A percentile compares a stretch with the other conserved stretches of the same genome.
These are phyloP conservation scores for Daedalea quercina DNA, from an alignment of 768 basidiomycete genomes.

Conservation along the genomic window DNA sequence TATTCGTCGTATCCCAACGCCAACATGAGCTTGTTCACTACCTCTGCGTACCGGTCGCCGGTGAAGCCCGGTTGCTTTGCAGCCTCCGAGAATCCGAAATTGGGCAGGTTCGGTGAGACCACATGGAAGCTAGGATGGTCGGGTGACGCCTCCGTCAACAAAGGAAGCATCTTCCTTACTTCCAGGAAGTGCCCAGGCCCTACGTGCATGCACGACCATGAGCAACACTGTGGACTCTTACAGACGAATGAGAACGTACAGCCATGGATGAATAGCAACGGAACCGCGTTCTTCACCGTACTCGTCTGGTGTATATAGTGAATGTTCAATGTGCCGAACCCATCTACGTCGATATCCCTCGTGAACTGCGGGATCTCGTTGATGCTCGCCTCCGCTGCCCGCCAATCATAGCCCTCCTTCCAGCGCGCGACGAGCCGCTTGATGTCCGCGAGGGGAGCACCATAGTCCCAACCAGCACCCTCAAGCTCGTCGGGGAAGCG, in stretches of 20 bases:
- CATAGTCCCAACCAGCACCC: slow-evolving; percentile 44
- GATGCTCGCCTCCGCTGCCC: slow-evolving; percentile 22
- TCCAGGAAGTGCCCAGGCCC: slow-evolving; percentile 23
- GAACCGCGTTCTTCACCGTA: slow-evolving; percentile 18
- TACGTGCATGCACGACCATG: slow-evolving; percentile 5
- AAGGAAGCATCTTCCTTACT: slow-evolving; percentile 19
- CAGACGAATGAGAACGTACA: slow-evolving; percentile 21
- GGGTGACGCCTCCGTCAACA: slow-evolving; percentile 15
- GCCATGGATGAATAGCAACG: slow-evolving; percentile 26
- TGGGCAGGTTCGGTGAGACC: slow-evolving; percentile 21
- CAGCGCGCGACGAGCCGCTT: slow-evolving; percentile 21
- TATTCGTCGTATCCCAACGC: slow-evolving; percentile 21
- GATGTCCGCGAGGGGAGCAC: slow-evolving; percentile 26
- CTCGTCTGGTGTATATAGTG: slow-evolving; percentile 31
- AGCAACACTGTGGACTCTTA: not conserved
- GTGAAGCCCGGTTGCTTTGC: slow-evolving; percentile 21
- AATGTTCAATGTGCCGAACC: slow-evolving; percentile 25
- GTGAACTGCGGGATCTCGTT: slow-evolving; percentile 31
- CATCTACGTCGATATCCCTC: slow-evolving; percentile 25
- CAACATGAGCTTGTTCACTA: slow-evolving; percentile 24
- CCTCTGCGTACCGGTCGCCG: slow-evolving; percentile 19
- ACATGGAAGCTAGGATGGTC: slow-evolving; percentile 23
- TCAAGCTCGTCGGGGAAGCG: slow-evolving; percentile 55
- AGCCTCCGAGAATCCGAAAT: slow-evolving; percentile 22
- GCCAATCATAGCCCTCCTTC: slow-evolving; percentile 26